Conservation (phyloP, 2,329 filamentous ascomycete species). For the Tolypocladium capitatum region DNA sequence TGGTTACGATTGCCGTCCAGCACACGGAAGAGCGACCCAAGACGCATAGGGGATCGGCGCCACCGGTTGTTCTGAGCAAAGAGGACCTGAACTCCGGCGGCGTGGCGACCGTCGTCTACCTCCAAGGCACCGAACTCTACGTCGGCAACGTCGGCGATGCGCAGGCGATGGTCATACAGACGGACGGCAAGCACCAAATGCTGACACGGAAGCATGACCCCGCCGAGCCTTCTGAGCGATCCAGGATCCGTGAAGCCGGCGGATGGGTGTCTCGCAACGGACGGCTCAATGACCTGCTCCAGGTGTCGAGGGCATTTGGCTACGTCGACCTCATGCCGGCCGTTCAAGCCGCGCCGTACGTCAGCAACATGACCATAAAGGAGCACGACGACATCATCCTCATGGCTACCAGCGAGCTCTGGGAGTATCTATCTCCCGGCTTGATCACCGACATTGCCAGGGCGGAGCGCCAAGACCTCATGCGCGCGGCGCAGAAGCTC, state of each 20-base stretch:
- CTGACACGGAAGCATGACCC: slow-evolving; percentile 90
- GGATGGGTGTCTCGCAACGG: slow-evolving; percentile 94
- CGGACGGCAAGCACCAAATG: slow-evolving; percentile 69
- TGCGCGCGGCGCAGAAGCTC: slow-evolving; percentile 89
- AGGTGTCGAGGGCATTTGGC: slow-evolving; percentile 89
- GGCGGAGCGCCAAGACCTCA: slow-evolving; percentile 75
- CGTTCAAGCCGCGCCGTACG: slow-evolving; percentile 80
- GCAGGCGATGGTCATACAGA: slow-evolving; percentile 88
- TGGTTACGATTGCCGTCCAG: slow-evolving; percentile 73
- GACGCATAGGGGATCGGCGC: slow-evolving; percentile 56
- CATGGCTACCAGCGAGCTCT: slow-evolving; percentile 81
- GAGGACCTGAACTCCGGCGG: slow-evolving; percentile 85
- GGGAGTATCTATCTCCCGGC: slow-evolving; percentile 85
- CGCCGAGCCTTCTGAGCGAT: slow-evolving; percentile 68
- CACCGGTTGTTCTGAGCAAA: slow-evolving; percentile 67
- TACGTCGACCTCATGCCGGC: slow-evolving; percentile 87
- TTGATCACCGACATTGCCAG: slow-evolving; percentile 85
- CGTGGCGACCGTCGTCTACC: slow-evolving; percentile 81
- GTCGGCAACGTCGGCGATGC: slow-evolving; percentile 93
- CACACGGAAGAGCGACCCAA: slow-evolving; percentile 61
- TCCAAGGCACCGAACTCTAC: slow-evolving; percentile 81
- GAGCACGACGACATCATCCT: slow-evolving; percentile 91
- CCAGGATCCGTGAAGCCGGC: slow-evolving; percentile 84
- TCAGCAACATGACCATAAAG: slow-evolving; percentile 62
- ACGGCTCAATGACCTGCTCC: slow-evolving; percentile 78